Base-by-base conservation (phyloP, 371 early-diverging fungal species). In the Rhizoclosmatium hyalinum region DNA sequence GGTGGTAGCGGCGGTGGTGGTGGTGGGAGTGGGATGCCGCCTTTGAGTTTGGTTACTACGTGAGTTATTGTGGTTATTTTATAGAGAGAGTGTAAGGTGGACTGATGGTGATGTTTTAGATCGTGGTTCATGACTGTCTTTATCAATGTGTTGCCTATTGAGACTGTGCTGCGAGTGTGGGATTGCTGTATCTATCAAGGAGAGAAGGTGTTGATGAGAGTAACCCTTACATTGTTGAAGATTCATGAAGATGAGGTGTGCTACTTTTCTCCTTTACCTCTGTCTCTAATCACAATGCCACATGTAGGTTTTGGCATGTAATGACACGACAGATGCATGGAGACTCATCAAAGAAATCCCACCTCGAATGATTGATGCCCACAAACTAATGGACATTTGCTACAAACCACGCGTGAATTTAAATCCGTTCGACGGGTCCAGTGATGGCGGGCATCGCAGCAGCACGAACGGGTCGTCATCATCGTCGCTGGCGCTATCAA, bases 111-210 rank as follows among this genome's bases (percentile, higher is more conserved):
- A 32, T 42, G 17, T 17, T 32, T 21, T 39, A 77, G 77, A 32
- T 77, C 77, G 2, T 95, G 95, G 95, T 93, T 94, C 75, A 78
- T 93, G 75, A 93, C 94, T 0, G 77, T 93, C 3, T 95, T 92
- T 73, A 90, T 94, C 69, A 91, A 92, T 68, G 88, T 92, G 43
- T 78, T 94, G 32, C 95, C 95, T 0, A 84, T 90, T 14, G 94
- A 82, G 88, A 90, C 92, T 42, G 90, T 92, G 5, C 82, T 94
- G 3, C 88, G 94, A 41, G 91, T 93, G 4, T 94, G 95, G 94
- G 95, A 94, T 87, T 90, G 91, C 72, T 89, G 94, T 62, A 91
- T 92, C 75, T 93, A 92, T 77, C 93, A 95, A 73, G 94, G 94
- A 32, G 91, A 91, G 74, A 92, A 91, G 72, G 90, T 93, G 5